Percentiles rank a stretch among this genome's conserved stretches.
Conservation (phyloP, 345 rosid species). For the Excoecaria cochinchinensis region DNA sequence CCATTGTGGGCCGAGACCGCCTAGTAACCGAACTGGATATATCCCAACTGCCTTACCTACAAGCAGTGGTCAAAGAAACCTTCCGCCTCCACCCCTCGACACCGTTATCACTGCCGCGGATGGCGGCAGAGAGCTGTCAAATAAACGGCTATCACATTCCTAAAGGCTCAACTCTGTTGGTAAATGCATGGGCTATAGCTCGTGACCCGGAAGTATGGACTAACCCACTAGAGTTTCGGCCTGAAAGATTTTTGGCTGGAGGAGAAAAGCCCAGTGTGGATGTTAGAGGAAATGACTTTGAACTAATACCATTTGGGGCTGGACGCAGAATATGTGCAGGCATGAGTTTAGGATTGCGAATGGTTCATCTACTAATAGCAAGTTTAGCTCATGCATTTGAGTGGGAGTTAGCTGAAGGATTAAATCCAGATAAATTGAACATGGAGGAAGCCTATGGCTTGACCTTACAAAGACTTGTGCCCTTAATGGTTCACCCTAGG, state of each 20-base stretch:
- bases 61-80: slow-evolving; percentile 28
- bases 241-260: slow-evolving; percentile 21
- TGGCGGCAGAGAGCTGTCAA: slow-evolving; percentile 18
- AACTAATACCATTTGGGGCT: slow-evolving; percentile 34
- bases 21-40: slow-evolving; percentile 22
- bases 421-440: slow-evolving; percentile 18
- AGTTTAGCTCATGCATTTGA: slow-evolving; percentile 27
- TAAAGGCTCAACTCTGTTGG: slow-evolving; percentile 23
- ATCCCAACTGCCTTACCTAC: slow-evolving; percentile 25
- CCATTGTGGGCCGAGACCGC: slow-evolving; percentile 14
- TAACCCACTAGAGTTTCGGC: slow-evolving; percentile 24
- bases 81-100: slow-evolving; percentile 33
- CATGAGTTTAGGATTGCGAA: slow-evolving; percentile 23
- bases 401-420: slow-evolving; percentile 18
- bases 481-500: slow-evolving; percentile 23
- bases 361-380: slow-evolving; percentile 24
- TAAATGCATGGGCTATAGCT: slow-evolving; percentile 32
- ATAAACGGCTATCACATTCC: slow-evolving; percentile 29
- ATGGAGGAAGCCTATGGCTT: slow-evolving; percentile 34
- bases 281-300: slow-evolving; percentile 28
- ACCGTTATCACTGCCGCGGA: slow-evolving; percentile 26
- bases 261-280: slow-evolving; percentile 19
- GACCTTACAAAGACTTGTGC: slow-evolving; percentile 21
- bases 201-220: slow-evolving; percentile 25
- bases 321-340: slow-evolving; percentile 35